A percentile compares a stretch with the other conserved stretches of the same genome.
phyloP scores from a whole-genome alignment of 2,329 filamentous ascomycete genomes.

The Blastomyces parvus region DNA sequence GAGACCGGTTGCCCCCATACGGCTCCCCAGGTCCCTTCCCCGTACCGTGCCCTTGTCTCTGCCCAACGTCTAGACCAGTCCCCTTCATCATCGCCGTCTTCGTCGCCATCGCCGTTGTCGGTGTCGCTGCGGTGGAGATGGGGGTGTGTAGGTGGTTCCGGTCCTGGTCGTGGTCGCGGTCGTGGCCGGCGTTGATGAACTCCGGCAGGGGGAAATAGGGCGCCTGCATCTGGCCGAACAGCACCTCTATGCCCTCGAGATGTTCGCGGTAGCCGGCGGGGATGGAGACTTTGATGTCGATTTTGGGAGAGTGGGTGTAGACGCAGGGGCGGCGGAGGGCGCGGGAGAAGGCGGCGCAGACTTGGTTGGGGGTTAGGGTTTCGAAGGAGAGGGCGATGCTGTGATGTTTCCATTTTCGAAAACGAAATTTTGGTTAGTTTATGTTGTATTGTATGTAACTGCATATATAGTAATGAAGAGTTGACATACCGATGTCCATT shows the following conservation, averaged over 20 bases:
- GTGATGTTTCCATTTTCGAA: constrained; percentile 6
- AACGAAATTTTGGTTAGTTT: no score
- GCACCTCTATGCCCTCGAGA: constrained; percentile 55
- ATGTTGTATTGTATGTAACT: no score
- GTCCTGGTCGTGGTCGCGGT: constrained; percentile 10
- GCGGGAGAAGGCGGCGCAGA: constrained; percentile 67
- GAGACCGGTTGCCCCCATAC: constrained; percentile 51
- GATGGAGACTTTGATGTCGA: constrained; percentile 76
- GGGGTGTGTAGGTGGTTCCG: not conserved
- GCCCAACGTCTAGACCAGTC: constrained; percentile 13
- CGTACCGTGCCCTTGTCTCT: constrained; percentile 17
- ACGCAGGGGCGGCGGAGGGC: constrained; percentile 68
- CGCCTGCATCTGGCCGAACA: constrained; percentile 50
- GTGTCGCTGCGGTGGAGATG: not conserved
- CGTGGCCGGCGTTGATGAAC: constrained; percentile 35
- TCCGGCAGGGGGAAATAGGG: constrained; percentile 57
- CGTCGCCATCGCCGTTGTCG: constrained; percentile 23
- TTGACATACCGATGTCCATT: constrained; percentile 54
- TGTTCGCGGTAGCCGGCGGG: constrained; percentile 84
- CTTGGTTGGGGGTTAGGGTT: constrained; percentile 72
- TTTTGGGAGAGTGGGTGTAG: constrained; percentile 63
- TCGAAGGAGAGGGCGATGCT: constrained; percentile 88
- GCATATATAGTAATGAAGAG: no score
- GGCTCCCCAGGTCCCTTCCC: constrained; percentile 37
- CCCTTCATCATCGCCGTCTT: constrained; percentile 20